Conservation (phyloP, 2,329 filamentous ascomycete species). For the Calonectria leucothoes region DNA sequence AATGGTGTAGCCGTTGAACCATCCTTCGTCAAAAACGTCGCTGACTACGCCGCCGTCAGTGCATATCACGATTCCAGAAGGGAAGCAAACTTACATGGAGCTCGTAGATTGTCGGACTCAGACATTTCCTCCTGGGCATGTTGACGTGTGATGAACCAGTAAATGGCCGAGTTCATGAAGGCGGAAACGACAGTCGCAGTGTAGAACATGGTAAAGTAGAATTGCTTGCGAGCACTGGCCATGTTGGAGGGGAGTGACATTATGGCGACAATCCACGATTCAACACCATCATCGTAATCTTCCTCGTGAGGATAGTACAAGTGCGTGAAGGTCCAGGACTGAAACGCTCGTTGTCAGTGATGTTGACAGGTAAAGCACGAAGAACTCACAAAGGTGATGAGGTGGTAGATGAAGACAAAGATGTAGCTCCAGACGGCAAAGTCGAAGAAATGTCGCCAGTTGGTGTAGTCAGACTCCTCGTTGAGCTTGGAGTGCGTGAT, state of each 20-base stretch:
- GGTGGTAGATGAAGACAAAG: slow-evolving; percentile 58
- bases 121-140: slow-evolving; percentile 25
- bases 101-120: slow-evolving; percentile 19
- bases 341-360: neutral
- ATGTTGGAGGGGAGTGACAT: slow-evolving; percentile 60
- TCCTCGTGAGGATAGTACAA: slow-evolving; percentile 59
- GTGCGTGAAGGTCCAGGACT: slow-evolving; percentile 66
- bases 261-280: slow-evolving; percentile 50
- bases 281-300: slow-evolving; percentile 49
- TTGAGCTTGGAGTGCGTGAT: slow-evolving; percentile 59
- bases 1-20: slow-evolving; percentile 59
- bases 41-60: slow-evolving; percentile 52
- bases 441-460: slow-evolving; percentile 59
- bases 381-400: slow-evolving; percentile 58
- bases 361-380: neutral
- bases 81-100: slow-evolving; percentile 37
- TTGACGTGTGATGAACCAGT: slow-evolving; percentile 57
- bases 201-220: slow-evolving; percentile 64
- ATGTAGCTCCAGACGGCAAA: slow-evolving; percentile 59
- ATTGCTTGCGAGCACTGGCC: slow-evolving; percentile 54
- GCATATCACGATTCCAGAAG: slow-evolving; percentile 8
- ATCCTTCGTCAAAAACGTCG: slow-evolving; percentile 60
- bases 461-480: slow-evolving; percentile 51
- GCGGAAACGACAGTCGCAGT: slow-evolving; percentile 57
- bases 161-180: slow-evolving; percentile 63